Evolutionary conservation across 306 rosid genomes (phyloP), one percentile per base, ranked within the genome.

Genomic region (Acacia confusa): DNA sequence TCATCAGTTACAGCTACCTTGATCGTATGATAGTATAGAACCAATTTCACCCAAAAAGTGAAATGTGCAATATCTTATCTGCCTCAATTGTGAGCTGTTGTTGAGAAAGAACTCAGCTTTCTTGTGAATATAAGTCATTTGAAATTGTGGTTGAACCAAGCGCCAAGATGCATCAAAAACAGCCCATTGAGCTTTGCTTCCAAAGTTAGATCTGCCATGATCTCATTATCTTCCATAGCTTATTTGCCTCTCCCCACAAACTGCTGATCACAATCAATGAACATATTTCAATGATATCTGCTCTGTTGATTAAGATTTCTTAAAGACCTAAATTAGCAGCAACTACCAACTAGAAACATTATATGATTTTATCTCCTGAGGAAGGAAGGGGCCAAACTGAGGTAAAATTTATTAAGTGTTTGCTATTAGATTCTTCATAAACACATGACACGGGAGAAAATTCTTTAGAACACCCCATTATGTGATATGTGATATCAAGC

Each of bases 121-220:
- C 22, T 10, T 76, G 36, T 13, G 19, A 79, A 70, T 45, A 8
- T 68, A 43, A 79, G 50, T 78, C 73, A 68, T 24, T 79, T 74
- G 85, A 32, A 76, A 28, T 72, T 65, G 74, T 36, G 73, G 41
- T 76, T 76, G 65, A 68, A 22, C 63, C 48, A 25, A 72, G 38
- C 38, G 72, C 60, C 80, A 81, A 40, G 69, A 63, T 79, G 76
- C 77, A 24, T 65, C 79, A 72, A 41, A 69, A 57, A 47, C 27
- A 40, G 69, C 60, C 32, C 81, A 76, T 72, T 68, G 19, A 66
- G 34, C 73, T 25, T 8, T 24, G 57, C 50, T 75, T 78, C 45
- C 27, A 32, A 45, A 69, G 78, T 79, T 75, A 74, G 79, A 78
- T 88, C 16, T 81, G 53, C 69, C 74, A 41, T 38, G 60, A 76